Evolutionary conservation across 2,329 filamentous ascomycete genomes (phyloP), one percentile per base, ranked within the genome.

Genomic region (Tolypocladium cylindrosporum): DNA sequence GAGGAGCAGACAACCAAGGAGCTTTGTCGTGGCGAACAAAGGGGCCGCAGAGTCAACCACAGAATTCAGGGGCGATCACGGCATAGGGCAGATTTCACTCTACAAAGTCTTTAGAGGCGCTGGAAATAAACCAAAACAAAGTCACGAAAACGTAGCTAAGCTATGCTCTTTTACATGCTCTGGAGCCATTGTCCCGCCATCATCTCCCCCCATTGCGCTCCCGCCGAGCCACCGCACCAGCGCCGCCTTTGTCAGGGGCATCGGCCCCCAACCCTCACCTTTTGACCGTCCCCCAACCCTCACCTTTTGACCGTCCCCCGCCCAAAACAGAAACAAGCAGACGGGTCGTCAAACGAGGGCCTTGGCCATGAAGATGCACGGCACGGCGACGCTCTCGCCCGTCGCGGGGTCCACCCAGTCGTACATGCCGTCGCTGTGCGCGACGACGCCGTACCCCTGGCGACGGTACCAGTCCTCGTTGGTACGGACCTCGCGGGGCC

Each of bases 381-480:
- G 61, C 6, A 68, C 39, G 11, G 39, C 36, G 11, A 51, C 21
- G 21, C 39, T 54, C 27, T 60, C 39, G 0, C 61, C 64, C 10
- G 59, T 64, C 19, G 54, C 55, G 4, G 61, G 58, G 54, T 63
- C 41, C 10, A 37, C 41, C 63, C 60, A 65, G 19, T 40, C 37
- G 58, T 67, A 69, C 9, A 58, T 59, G 10, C 58, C 58, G 8
- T 63, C 58, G 13, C 59, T 53, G 19, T 37, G 41, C 11, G 42
- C 58, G 53, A 67, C 56, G 7, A 61, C 41, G 39, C 57, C 43
- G 45, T 71, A 72, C 0, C 66, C 68, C 60, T 68, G 68, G 21
- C 62, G 55, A 31, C 48, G 31, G 57, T 70, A 72, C 70, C 69
- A 72, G 36, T 66, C 67, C 59, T 71, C 59, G 53, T 66, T 71